phyloP scores from a whole-genome alignment of 805 yeast species.

The Wickerhamiella dianesei region DNA sequence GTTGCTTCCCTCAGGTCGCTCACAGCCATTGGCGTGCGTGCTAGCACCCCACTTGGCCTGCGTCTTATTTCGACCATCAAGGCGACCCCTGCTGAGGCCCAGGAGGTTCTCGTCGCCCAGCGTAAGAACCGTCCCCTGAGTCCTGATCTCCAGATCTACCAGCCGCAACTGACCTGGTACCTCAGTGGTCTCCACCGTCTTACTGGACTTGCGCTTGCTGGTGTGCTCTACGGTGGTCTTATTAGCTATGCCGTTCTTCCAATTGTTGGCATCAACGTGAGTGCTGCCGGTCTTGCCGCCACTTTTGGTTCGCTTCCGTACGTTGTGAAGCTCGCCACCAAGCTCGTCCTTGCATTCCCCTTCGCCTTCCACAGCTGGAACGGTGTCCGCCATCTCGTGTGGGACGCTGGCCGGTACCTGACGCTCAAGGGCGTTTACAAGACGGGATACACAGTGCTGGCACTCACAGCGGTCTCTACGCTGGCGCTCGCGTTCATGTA shows the following conservation, averaged over 20 bases:
- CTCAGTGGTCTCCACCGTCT: slow-evolving; percentile 77
- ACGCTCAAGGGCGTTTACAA: slow-evolving; percentile 77
- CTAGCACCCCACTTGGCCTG: not conserved
- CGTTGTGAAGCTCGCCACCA: slow-evolving; percentile 45
- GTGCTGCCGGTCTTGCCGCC: slow-evolving; percentile 39
- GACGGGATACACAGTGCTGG: slow-evolving; percentile 80
- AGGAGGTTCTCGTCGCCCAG: slow-evolving; percentile 61
- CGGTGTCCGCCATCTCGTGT: slow-evolving; percentile 83
- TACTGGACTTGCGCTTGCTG: slow-evolving; percentile 73
- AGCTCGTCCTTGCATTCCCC: slow-evolving; percentile 64
- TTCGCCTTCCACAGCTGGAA: slow-evolving; percentile 77
- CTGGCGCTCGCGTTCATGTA: slow-evolving; percentile 30
- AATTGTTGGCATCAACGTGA: slow-evolving; percentile 41
- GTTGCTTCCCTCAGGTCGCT: not conserved
- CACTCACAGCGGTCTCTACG: slow-evolving; percentile 43
- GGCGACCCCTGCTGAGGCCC: slow-evolving; percentile 50
- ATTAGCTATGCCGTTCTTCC: slow-evolving; percentile 61
- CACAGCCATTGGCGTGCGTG: not conserved
- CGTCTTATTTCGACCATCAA: slow-evolving; percentile 28
- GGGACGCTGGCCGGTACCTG: slow-evolving; percentile 82
- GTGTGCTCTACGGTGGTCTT: slow-evolving; percentile 65
- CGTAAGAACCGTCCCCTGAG: slow-evolving; percentile 80
- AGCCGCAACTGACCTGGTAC: slow-evolving; percentile 79
- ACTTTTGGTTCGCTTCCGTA: slow-evolving; percentile 52
- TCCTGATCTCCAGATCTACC: slow-evolving; percentile 80